Base-by-base conservation (phyloP, 1,284 basidiomycete species). In the Filobasidium uniguttulatum region DNA sequence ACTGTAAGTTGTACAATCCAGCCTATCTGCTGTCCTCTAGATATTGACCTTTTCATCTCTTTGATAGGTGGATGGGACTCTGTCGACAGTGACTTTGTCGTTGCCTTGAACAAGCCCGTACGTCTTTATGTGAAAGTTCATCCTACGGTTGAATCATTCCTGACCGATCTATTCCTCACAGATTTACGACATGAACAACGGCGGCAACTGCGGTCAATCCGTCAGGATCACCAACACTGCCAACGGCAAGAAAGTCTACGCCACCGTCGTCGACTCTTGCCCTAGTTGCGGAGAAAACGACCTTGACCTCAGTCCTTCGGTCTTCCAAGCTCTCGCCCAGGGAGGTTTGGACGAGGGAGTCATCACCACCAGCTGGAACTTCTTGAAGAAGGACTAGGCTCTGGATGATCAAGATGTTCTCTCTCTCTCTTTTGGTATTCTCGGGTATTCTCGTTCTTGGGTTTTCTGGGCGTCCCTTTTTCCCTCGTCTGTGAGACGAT, bases 141-240 rank as follows among this genome's bases (percentile, higher is more conserved):
- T n/a, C n/a, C n/a, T n/a, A n/a, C n/a, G n/a, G n/a, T n/a, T n/a
- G n/a, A n/a, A n/a, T n/a, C n/a, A n/a, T n/a, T n/a, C n/a, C n/a
- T n/a, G n/a, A n/a, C n/a, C n/a, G n/a, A n/a, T n/a, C n/a, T n/a
- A n/a, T n/a, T n/a, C n/a, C n/a, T n/a, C n/a, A n/a, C n/a, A n/a
- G n/a, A 55, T 61, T 49, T 65, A 59, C 54, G 48, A 59, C 30
- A 43, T 15, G 25, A 49, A 43, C 40, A 33, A 33, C 25, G 61
- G 56, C 19, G 46, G 66, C 12, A 73, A 81, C 57, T 91, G 87
- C 62, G 82, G 81, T 52, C 69, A 75, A 62, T 62, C 72, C 48
- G 76, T 90, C 57, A 57, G 64, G 56, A 78, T 91, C 64, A 82
- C 72, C 57, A 82, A 84, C 71, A 56, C 57, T 25, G 57, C 65